These are phyloP conservation scores for Dioscorea zingiberensis DNA, from an alignment of 106 monocot genomes.

Conservation along the genomic window DNA sequence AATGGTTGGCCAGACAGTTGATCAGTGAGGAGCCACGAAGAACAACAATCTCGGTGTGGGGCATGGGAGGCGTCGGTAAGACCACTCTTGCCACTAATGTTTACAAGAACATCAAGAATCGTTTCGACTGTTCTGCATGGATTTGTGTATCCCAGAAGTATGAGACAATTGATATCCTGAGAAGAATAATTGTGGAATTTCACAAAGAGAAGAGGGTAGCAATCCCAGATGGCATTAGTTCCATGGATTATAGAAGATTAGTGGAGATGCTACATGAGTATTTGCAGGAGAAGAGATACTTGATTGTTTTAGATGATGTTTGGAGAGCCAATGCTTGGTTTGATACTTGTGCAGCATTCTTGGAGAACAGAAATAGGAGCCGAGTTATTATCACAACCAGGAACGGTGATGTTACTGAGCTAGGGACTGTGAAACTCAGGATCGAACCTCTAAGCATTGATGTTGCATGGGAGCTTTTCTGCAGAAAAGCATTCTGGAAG, in stretches of 20 bases:
- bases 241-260: conserved; percentile 6
- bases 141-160: conserved; percentile 12
- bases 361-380: not conserved
- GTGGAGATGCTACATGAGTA: not conserved
- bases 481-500: conserved; percentile 17
- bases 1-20: too few species aligned
- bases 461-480: conserved; percentile 25
- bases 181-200: conserved; percentile 1
- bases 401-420: not conserved
- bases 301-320: conserved; percentile 17
- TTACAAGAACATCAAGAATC: not conserved
- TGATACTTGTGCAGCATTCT: not conserved
- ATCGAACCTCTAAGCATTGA: conserved; percentile 3
- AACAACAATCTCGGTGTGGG: too few species aligned
- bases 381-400: conserved; percentile 7
- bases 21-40: too few species aligned
- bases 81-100: not conserved
- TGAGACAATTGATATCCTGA: conserved; percentile 2
- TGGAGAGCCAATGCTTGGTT: conserved; percentile 10
- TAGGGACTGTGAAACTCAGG: not conserved
- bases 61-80: too few species aligned
- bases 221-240: not conserved
- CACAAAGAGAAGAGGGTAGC: not conserved
- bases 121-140: conserved; percentile 17
- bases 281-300: conserved; percentile 10